Percentiles rank a stretch among this genome's conserved stretches.
These are phyloP conservation scores for Allomyces arbusculus DNA, from an alignment of 192 early-diverging fungal genomes.

Conservation along the genomic window DNA sequence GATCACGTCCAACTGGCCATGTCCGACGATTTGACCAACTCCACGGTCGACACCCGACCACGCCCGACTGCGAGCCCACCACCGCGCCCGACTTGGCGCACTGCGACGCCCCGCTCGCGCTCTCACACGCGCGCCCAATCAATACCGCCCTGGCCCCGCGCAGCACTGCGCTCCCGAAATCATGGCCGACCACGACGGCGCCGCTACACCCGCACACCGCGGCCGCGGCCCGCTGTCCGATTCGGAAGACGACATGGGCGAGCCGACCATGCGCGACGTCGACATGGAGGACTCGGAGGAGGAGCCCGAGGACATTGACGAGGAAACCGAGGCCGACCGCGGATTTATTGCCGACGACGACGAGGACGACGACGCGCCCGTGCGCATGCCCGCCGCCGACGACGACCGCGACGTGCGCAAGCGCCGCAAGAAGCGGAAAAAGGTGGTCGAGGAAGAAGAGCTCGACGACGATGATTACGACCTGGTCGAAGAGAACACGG, in stretches of 20 bases:
- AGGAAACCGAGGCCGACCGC: conserved; percentile 2
- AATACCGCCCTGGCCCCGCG: too few relatives aligned
- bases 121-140: too few relatives aligned
- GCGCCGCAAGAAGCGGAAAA: conserved; percentile 1
- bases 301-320: conserved; percentile 2
- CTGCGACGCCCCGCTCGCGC: too few relatives aligned
- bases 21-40: too few relatives aligned
- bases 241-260: not conserved
- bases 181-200: too few relatives aligned
- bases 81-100: too few relatives aligned
- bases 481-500: conserved; percentile 71
- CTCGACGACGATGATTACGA: conserved; percentile 86
- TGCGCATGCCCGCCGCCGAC: not conserved
- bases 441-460: conserved; percentile 32
- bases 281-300: conserved; percentile 2
- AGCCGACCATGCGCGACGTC: not conserved
- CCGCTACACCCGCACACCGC: too few relatives aligned
- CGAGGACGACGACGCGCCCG: not conserved
- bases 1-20: too few relatives aligned
- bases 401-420: not conserved
- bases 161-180: too few relatives aligned
- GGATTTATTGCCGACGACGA: not conserved
- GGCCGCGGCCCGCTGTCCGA: not conserved
- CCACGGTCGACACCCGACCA: too few relatives aligned
- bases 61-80: too few relatives aligned